These are phyloP conservation scores for Firmiana major DNA, from an alignment of 345 rosid genomes.

Conservation along the genomic window DNA sequence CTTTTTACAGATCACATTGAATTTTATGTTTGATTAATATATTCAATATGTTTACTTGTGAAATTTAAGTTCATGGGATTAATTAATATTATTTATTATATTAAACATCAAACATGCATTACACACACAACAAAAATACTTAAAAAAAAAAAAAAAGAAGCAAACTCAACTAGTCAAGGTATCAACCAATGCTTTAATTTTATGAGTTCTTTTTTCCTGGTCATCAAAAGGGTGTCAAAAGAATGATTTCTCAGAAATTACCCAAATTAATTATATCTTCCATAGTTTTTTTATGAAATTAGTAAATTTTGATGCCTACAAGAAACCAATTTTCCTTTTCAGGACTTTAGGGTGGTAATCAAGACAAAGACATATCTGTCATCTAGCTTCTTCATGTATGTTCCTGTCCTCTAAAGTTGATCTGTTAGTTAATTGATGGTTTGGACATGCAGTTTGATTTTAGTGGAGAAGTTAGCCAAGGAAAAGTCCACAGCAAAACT, in stretches of 20 bases:
- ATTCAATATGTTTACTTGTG: no score
- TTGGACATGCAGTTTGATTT: slow-evolving; percentile 19
- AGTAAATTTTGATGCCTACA: neutral
- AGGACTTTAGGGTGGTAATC: neutral
- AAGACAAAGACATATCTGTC: slow-evolving; percentile 20
- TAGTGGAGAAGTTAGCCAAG: neutral
- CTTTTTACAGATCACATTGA: no score
- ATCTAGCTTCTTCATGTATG: neutral
- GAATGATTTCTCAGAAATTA: neutral
- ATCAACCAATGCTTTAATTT: neutral
- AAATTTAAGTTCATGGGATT: no score
- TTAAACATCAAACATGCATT: no score
- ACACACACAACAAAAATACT: no score
- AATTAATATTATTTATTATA: no score
- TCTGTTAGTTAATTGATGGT: slow-evolving; percentile 22
- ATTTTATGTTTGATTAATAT: no score
- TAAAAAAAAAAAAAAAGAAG: no score
- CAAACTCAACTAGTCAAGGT: neutral
- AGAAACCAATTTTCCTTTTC: neutral
- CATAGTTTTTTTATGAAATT: neutral
- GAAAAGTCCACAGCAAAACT: neutral
- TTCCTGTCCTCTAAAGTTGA: slow-evolving; percentile 3
- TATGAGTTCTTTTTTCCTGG: neutral
- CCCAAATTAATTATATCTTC: neutral
- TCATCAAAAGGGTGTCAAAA: neutral